Evolutionary conservation across 805 yeast genomes (phyloP).

Genomic region (Ogataea minuta): DNA sequence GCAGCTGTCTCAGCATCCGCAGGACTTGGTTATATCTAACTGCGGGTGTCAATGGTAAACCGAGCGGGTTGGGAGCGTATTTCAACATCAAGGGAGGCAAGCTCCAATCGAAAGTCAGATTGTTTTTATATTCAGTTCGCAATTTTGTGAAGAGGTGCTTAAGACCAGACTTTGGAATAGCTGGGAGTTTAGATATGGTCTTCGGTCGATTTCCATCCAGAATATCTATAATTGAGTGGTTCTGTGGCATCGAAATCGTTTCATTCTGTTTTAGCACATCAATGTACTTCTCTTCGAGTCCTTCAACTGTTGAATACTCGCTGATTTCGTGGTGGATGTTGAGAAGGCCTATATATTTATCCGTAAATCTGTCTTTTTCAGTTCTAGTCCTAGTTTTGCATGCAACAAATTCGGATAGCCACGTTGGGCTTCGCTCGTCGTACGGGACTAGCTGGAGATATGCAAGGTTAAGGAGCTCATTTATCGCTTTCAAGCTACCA

Average conservation of each 20-base stretch:
- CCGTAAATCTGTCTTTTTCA: slow-evolving; percentile 9
- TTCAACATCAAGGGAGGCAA: slow-evolving; percentile 14
- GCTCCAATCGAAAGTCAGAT: slow-evolving; percentile 13
- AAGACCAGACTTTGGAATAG: not conserved
- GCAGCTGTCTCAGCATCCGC: slow-evolving; percentile 16
- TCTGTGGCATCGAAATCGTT: slow-evolving; percentile 6
- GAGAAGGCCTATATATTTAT: slow-evolving; percentile 8
- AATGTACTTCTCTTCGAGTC: slow-evolving; percentile 8
- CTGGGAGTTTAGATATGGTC: not conserved
- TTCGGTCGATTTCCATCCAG: slow-evolving; percentile 5
- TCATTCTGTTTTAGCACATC: slow-evolving; percentile 7
- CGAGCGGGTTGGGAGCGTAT: slow-evolving; percentile 23
- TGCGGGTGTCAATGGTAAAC: slow-evolving; percentile 21
- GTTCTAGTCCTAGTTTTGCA: slow-evolving; percentile 4
- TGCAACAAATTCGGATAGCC: slow-evolving; percentile 16
- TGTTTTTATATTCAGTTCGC: slow-evolving; percentile 14
- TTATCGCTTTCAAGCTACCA: slow-evolving; percentile 10
- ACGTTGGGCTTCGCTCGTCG: slow-evolving; percentile 13
- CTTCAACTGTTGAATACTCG: slow-evolving; percentile 1
- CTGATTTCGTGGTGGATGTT: slow-evolving; percentile 8
- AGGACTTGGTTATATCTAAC: slow-evolving; percentile 20
- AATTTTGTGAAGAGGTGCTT: slow-evolving; percentile 3
- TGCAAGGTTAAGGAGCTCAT: slow-evolving; percentile 9
- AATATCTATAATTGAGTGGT: slow-evolving; percentile 9
- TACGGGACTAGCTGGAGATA: slow-evolving; percentile 9